These are phyloP conservation scores for Russula emetica DNA, from an alignment of 768 basidiomycete genomes.

Conservation along the genomic window DNA sequence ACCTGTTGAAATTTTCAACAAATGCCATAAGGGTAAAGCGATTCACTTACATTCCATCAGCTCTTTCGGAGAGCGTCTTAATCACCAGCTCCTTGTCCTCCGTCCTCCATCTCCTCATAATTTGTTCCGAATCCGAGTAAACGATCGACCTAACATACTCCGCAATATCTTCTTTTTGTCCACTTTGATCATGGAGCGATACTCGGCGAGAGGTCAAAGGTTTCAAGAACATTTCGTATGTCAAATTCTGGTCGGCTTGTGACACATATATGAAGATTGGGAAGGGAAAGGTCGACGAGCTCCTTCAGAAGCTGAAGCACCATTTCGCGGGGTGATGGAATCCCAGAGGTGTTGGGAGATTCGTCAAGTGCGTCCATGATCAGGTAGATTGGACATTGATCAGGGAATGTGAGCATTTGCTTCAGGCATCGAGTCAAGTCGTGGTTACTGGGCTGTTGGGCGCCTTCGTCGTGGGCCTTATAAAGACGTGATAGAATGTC, in stretches of 20 bases:
- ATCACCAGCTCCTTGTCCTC: neutral
- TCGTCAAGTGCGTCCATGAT: conserved; percentile 5
- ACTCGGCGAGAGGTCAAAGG: neutral
- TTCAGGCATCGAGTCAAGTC: neutral
- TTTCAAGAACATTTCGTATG: neutral
- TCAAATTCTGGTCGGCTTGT: neutral
- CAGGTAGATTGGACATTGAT: neutral
- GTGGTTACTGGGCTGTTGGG: neutral
- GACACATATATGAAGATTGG: neutral
- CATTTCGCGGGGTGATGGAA: neutral
- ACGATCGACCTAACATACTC: neutral
- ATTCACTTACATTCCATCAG: neutral
- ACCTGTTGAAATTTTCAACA: neutral
- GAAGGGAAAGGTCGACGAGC: neutral
- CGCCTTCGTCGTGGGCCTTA: neutral
- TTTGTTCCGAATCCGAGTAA: neutral
- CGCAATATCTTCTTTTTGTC: neutral
- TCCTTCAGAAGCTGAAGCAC: neutral
- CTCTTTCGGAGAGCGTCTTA: neutral
- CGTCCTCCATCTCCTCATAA: neutral
- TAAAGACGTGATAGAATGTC: neutral
- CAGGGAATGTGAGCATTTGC: neutral
- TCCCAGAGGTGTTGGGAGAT: neutral
- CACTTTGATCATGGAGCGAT: neutral
- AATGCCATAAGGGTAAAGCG: neutral